Evolutionary conservation across 2,329 filamentous ascomycete genomes (phyloP), one percentile per base, ranked within the genome.

Genomic region (Microcyclosporella mali): DNA sequence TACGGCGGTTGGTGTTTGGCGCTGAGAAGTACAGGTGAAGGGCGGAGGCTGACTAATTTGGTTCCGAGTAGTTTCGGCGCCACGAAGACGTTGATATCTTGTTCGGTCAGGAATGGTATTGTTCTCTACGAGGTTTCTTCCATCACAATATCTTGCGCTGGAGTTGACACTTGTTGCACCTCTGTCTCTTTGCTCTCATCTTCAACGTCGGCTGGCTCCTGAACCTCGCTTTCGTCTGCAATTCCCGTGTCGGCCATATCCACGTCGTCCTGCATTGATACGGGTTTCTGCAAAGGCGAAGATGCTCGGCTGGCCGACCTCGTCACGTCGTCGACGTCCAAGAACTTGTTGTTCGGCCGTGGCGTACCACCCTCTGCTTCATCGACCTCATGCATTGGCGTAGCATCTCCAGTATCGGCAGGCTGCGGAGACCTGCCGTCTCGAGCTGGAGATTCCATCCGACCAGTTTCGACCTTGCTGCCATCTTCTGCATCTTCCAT

Each of bases 391-490:
- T 65, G 66, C 40, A 66, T 44, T 2, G 69, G 69, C 14, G 68
- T 71, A 31, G 59, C 57, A 3, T 62, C 63, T 9, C 52, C 60
- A 8, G 41, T 40, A 4, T 51, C 51, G 1, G 42, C 46, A 8
- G 48, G 49, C 37, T 51, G 44, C 11, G 59, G 58, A 27, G 59
- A 61, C 14, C 55, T 60, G 11, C 51, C 58, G 14, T 69, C 70
- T 3, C 66, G 65, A 21, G 63, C 61, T 6, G 70, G 70, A n/a
- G 71, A 72, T 11, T 68, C 70, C 25, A 64, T 61, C 34, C 62
- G 59, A 53, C 70, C 73, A 17, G 63, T 66, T 33, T 70, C 67
- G 11, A 57, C 65, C 40, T 70, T 54, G 33, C 37, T 61, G 3
- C 61, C 64, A 17, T 65, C 65, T 27, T 65, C 66, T 12, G 65